Evolutionary conservation across 2,329 filamentous ascomycete species (phyloP).

Genomic region (Cytospora paraplurivora): DNA sequence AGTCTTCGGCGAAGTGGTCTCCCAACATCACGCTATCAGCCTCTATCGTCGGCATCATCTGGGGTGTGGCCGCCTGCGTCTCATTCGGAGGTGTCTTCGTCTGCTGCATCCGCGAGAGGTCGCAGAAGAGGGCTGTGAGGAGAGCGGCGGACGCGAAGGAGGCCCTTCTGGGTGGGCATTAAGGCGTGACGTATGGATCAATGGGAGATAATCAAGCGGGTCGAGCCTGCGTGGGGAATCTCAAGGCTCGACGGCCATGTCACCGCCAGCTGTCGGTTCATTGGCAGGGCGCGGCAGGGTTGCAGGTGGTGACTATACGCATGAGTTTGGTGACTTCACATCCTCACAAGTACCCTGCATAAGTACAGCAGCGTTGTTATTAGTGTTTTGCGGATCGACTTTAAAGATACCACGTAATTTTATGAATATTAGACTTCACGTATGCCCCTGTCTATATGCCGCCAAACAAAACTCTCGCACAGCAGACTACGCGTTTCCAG

Average conservation of each 20-base stretch:
- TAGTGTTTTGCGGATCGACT: not conserved
- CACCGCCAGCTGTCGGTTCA: not conserved
- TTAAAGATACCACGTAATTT: not conserved
- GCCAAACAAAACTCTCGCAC: no score
- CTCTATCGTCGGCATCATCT: slow-evolving; percentile 1
- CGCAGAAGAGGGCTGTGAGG: slow-evolving; percentile 2
- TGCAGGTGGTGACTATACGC: not conserved
- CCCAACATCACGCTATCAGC: not conserved
- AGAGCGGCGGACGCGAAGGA: not conserved
- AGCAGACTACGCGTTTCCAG: no score
- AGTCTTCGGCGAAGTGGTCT: not conserved
- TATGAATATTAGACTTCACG: not conserved
- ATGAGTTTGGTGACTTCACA: not conserved
- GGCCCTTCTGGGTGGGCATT: not conserved
- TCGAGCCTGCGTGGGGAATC: no score
- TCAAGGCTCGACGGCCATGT: not conserved
- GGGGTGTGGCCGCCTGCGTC: not conserved
- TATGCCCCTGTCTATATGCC: not conserved
- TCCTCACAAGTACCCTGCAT: no score
- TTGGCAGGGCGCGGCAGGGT: not conserved
- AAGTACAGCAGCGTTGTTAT: not conserved
- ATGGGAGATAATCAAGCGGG: not conserved
- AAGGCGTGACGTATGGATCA: not conserved
- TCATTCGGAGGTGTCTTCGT: not conserved
- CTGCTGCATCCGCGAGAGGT: not conserved